These are phyloP conservation scores for Neocatenulostroma microsporum DNA, from an alignment of 2,329 filamentous ascomycete species.

Conservation along the genomic window DNA sequence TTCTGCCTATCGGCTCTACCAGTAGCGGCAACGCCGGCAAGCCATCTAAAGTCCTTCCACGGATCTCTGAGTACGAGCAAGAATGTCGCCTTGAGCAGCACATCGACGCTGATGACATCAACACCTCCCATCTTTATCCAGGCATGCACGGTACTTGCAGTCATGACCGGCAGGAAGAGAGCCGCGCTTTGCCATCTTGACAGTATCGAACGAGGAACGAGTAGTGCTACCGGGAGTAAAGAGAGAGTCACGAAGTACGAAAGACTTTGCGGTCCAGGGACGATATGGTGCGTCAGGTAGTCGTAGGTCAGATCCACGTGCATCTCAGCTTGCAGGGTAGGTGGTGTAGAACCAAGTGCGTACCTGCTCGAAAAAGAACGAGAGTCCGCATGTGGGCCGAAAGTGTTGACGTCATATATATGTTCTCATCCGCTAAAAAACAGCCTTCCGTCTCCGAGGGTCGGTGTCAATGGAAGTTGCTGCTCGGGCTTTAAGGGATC, in stretches of 20 bases:
- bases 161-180: slow-evolving; percentile 22
- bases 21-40: too few relatives aligned
- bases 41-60: slow-evolving; percentile 20
- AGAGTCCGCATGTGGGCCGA: too few relatives aligned
- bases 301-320: slow-evolving; percentile 9
- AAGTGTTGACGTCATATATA: too few relatives aligned
- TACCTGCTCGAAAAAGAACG: too few relatives aligned
- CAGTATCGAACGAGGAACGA: slow-evolving; percentile 17
- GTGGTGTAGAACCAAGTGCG: too few relatives aligned
- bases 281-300: slow-evolving; percentile 18
- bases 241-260: slow-evolving; percentile 23
- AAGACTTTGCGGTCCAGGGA: slow-evolving; percentile 23
- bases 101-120: slow-evolving; percentile 25
- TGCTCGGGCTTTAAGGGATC: too few relatives aligned
- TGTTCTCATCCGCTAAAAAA: too few relatives aligned
- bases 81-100: slow-evolving; percentile 20
- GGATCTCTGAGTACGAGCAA: slow-evolving; percentile 23
- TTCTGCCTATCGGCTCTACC: too few relatives aligned
- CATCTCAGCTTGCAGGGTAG: too few relatives aligned
- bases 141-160: slow-evolving; percentile 18
- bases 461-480: too few relatives aligned
- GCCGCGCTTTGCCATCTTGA: slow-evolving; percentile 17
- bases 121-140: slow-evolving; percentile 23
- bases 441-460: too few relatives aligned
- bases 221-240: slow-evolving; percentile 20